A percentile compares a stretch with the other conserved stretches of the same genome.
These are phyloP conservation scores for Eucalyptus erythrocorys DNA, from an alignment of 345 rosid species.

Conservation along the genomic window DNA sequence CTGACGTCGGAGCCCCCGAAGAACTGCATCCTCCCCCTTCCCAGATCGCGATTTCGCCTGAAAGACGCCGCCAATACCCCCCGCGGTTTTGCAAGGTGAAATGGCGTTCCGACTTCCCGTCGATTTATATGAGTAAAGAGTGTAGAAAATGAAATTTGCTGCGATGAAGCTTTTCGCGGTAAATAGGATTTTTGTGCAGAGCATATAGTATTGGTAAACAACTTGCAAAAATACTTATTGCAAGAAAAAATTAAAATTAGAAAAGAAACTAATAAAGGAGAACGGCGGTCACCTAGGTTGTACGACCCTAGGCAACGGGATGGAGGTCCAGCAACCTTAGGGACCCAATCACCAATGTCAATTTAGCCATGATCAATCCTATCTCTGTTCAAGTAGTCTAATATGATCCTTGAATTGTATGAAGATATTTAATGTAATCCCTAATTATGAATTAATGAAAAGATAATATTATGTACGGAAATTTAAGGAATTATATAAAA, in stretches of 20 bases:
- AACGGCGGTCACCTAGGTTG: not conserved
- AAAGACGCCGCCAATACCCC: not conserved
- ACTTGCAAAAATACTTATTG: not conserved
- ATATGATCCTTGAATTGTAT: too few species aligned
- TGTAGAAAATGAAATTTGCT: not conserved
- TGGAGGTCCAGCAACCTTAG: fast-evolving
- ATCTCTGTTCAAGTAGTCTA: fast-evolving
- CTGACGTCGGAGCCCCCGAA: conserved; percentile 89
- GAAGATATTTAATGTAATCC: too few species aligned
- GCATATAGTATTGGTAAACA: not conserved
- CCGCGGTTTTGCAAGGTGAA: not conserved
- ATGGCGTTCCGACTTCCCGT: not conserved
- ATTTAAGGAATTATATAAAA: too few species aligned
- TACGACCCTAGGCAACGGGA: fast-evolving
- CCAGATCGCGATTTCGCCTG: not conserved
- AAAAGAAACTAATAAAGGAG: not conserved
- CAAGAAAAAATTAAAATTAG: not conserved
- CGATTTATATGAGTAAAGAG: not conserved
- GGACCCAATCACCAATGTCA: fast-evolving
- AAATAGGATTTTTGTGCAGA: not conserved
- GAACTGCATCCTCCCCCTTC: conserved; percentile 47
- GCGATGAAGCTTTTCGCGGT: not conserved
- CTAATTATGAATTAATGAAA: too few species aligned
- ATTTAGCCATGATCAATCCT: not conserved
- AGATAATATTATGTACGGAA: too few species aligned